Percentiles rank a stretch among this genome's conserved stretches.
Conservation (phyloP, 768 basidiomycete genomes). For the Suillus weaverae region DNA sequence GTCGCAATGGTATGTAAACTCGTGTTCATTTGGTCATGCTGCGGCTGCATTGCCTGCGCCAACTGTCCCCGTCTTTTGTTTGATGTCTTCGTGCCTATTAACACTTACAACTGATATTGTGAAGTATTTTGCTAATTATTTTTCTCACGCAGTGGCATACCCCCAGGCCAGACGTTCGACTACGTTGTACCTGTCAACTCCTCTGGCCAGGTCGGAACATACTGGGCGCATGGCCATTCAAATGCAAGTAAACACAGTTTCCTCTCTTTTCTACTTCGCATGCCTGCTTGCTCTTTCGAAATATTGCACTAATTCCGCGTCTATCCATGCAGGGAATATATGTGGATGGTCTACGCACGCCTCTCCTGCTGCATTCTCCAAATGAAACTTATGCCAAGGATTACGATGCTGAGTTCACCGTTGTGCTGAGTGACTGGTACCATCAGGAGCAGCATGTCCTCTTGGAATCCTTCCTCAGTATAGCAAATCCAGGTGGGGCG, state of each 20-base stretch:
- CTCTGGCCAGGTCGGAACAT: slow-evolving; percentile 76
- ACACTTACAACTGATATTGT: background rate
- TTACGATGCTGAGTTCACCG: slow-evolving; percentile 90
- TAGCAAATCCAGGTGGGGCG: slow-evolving; percentile 76
- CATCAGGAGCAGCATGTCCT: slow-evolving; percentile 70
- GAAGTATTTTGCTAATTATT: background rate
- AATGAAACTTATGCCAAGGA: slow-evolving; percentile 50
- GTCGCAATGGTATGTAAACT: slow-evolving; percentile 69
- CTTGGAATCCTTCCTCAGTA: slow-evolving; percentile 63
- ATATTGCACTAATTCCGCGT: slow-evolving; percentile 2
- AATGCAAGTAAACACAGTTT: slow-evolving; percentile 35
- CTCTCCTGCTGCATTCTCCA: slow-evolving; percentile 72
- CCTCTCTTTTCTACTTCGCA: background rate
- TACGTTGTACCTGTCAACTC: slow-evolving; percentile 73
- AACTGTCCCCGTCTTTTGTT: background rate
- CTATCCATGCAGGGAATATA: slow-evolving; percentile 68
- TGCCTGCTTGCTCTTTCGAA: background rate
- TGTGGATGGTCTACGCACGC: slow-evolving; percentile 89
- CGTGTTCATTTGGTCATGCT: background rate
- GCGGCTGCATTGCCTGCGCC: background rate
- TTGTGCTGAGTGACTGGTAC: slow-evolving; percentile 92
- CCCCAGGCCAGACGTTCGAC: slow-evolving; percentile 65
- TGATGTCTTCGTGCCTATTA: background rate
- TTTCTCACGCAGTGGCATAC: slow-evolving; percentile 60
- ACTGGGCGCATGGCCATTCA: slow-evolving; percentile 77